These are phyloP conservation scores for Penstemon barbatus DNA, from an alignment of 257 asterid genomes.

Conservation along the genomic window DNA sequence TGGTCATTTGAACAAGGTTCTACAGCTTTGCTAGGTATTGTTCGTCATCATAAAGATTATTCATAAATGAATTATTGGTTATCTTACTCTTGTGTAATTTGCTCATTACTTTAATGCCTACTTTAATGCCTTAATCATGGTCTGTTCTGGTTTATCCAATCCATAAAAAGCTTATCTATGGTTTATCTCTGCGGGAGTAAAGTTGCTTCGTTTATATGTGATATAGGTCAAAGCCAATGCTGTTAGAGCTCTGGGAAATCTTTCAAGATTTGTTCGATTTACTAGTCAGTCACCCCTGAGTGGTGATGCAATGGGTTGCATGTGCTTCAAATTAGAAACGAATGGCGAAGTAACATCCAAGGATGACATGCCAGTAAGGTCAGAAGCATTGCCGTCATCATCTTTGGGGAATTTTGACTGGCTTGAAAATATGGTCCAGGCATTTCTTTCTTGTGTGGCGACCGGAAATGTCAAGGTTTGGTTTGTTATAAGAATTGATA, in stretches of 20 bases:
- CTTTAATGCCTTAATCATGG: constrained; percentile 9
- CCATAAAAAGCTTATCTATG: constrained; percentile 19
- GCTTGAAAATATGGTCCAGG: constrained; percentile 88
- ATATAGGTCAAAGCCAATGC: constrained; percentile 92
- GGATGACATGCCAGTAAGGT: constrained; percentile 35
- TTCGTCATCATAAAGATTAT: constrained; percentile 10
- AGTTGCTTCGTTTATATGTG: constrained; percentile 9
- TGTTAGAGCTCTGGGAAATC: constrained; percentile 92
- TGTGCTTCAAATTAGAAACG: constrained; percentile 26
- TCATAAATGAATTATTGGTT: constrained; percentile 1
- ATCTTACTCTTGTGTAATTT: constrained; percentile 12
- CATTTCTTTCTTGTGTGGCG: constrained; percentile 89
- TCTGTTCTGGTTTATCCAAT: constrained; percentile 22
- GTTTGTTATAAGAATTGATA: constrained; percentile 15
- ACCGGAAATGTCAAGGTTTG: constrained; percentile 94
- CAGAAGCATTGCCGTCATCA: constrained; percentile 35
- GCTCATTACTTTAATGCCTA: constrained; percentile 10
- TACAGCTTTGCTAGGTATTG: not conserved
- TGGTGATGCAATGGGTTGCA: constrained; percentile 33
- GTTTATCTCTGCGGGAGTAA: constrained; percentile 18
- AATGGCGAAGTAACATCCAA: constrained; percentile 30
- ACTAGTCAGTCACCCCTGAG: constrained; percentile 34
- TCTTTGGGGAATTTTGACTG: constrained; percentile 45
- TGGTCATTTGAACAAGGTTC: not conserved
- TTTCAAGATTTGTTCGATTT: constrained; percentile 66